Conservation (phyloP, 1,139 yeast genomes). For the Kodamaea derodonti region DNA sequence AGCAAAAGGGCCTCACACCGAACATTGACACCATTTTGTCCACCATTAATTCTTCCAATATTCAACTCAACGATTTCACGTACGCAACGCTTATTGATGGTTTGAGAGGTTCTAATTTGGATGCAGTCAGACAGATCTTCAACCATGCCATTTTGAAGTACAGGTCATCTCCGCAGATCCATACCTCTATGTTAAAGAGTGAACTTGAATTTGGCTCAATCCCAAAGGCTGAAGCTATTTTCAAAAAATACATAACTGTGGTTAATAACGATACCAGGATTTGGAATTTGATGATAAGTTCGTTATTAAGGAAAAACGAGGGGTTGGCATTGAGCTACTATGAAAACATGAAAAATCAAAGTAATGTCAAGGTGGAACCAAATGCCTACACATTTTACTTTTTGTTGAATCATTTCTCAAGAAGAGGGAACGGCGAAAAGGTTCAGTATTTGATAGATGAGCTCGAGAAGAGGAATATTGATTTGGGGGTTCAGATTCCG, state of each 20-base stretch:
- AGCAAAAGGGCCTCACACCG: slow-evolving; percentile 44
- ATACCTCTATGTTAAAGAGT: slow-evolving; percentile 56
- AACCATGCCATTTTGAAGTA: slow-evolving; percentile 32
- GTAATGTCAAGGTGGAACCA: slow-evolving; percentile 29
- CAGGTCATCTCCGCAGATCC: slow-evolving; percentile 37
- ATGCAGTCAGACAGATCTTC: slow-evolving; percentile 52
- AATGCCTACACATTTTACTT: slow-evolving; percentile 58
- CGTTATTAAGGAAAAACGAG: slow-evolving; percentile 36
- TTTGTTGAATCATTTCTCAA: slow-evolving; percentile 43
- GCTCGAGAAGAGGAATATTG: slow-evolving; percentile 22
- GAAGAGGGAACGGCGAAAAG: slow-evolving; percentile 25
- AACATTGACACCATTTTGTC: slow-evolving; percentile 35
- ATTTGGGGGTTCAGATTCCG: slow-evolving; percentile 30
- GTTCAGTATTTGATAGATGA: slow-evolving; percentile 38
- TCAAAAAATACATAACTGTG: slow-evolving; percentile 37
- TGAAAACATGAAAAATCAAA: slow-evolving; percentile 22
- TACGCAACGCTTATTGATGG: slow-evolving; percentile 56
- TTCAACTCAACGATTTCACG: slow-evolving; percentile 49
- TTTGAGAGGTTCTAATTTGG: slow-evolving; percentile 44
- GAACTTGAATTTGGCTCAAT: slow-evolving; percentile 52
- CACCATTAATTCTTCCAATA: slow-evolving; percentile 37
- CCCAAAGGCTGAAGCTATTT: slow-evolving; percentile 45
- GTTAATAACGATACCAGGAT: slow-evolving; percentile 36
- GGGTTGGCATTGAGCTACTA: slow-evolving; percentile 41
- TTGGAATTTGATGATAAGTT: slow-evolving; percentile 60